phyloP scores from a whole-genome alignment of 2,329 filamentous ascomycete species.

The Diplodia intermedia region DNA sequence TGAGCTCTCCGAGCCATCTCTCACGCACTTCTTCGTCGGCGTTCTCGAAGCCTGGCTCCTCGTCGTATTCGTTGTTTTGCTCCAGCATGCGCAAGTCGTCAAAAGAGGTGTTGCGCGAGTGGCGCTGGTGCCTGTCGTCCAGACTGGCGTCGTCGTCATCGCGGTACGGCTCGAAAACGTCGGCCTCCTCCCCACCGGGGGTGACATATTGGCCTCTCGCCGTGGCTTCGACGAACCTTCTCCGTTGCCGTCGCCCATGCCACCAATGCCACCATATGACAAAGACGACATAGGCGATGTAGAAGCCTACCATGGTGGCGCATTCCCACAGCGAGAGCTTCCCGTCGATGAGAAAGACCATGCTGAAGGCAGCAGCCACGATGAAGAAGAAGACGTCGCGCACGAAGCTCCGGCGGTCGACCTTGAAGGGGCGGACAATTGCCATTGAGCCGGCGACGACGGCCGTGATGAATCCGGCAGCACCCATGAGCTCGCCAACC shows the following conservation, averaged over 20 bases:
- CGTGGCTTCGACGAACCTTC: constrained; percentile 70
- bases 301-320: constrained; percentile 86
- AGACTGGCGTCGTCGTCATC: constrained; percentile 50
- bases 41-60: constrained; percentile 67
- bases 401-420: constrained; percentile 87
- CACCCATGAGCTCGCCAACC: constrained; percentile 91
- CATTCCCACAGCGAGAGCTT: constrained; percentile 88
- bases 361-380: constrained; percentile 82
- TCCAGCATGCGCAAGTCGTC: constrained; percentile 71
- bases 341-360: constrained; percentile 86
- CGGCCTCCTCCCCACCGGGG: constrained; percentile 64
- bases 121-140: constrained; percentile 50
- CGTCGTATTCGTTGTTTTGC: constrained; percentile 60
- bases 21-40: constrained; percentile 70
- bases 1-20: constrained; percentile 77
- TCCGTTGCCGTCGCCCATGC: constrained; percentile 67
- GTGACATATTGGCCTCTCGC: constrained; percentile 77
- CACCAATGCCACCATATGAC: constrained; percentile 95
- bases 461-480: constrained; percentile 93
- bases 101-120: constrained; percentile 50
- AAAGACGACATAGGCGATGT: constrained; percentile 84
- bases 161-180: constrained; percentile 60
- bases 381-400: constrained; percentile 94
- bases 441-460: constrained; percentile 98
- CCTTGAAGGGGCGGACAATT: constrained; percentile 90